Base-by-base conservation (phyloP, 768 basidiomycete genomes). In the Chalciporus piperatus region DNA sequence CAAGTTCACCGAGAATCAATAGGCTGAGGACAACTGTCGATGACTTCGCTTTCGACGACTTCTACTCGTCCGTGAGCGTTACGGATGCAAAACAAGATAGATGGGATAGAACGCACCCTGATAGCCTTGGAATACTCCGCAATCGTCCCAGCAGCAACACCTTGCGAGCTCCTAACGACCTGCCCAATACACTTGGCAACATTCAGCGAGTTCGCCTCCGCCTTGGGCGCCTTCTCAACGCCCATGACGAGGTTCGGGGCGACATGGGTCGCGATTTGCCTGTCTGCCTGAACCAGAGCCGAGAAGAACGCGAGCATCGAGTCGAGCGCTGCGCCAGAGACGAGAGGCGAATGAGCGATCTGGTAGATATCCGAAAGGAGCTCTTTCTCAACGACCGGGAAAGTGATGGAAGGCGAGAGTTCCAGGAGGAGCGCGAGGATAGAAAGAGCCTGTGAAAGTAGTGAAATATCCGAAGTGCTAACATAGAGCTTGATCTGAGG, bases 1-100 rank as follows among this genome's bases (percentile, higher is more conserved):
- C 97, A 37, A 98, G 78, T 68, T 98, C 97, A 42, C 97, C 97
- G 45, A 98, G 76, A 37, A 92, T 87, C 13, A 97, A 75, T 48
- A 98, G 75, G 58, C 92, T 89, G 20, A 99, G 79, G 28, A 92
- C 85, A 7, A 92, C 77, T 37, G 85, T 75, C 1, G 82, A 76
- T 16, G 87, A 70, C 56, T 82, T 82, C 7, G 85, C 79, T 65
- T 86, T 87, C 9, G 84, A 80, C 0, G 72, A 65, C 44, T 75
- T 74, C 77, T 81, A 56, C 41, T 45, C 20, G 17, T 39, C 25
- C 17, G 30, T 46, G 33, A 37, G 52, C 62, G 54, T 33, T 8
- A 13, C 1, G 17, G 32, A 45, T 44, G 19, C 13, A 20, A 28
- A 19, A 30, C 25, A 53, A 25, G n/a, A 46, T 20, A 32, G 13